Evolutionary conservation across 257 asterid species (phyloP).

Genomic region (Solanum verrucosum): DNA sequence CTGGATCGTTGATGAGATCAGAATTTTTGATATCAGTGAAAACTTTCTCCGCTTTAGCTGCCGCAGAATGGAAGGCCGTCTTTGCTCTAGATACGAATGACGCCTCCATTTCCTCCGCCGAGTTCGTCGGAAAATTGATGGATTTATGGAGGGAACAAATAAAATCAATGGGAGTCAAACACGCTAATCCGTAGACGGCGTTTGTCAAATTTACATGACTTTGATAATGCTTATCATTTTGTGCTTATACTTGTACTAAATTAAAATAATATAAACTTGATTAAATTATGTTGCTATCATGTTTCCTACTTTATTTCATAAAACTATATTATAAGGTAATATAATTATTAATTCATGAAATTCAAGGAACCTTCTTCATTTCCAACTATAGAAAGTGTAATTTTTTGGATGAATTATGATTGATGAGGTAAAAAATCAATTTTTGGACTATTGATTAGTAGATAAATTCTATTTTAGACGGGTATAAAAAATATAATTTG

Average conservation of each 20-base stretch:
- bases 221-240: not conserved
- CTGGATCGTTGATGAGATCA: conserved; percentile 48
- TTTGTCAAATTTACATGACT: not conserved
- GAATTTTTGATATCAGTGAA: conserved; percentile 82
- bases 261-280: not conserved
- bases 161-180: not conserved
- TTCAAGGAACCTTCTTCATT: not conserved
- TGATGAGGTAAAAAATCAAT: not conserved
- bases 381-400: not conserved
- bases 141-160: not conserved
- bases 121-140: conserved; percentile 6
- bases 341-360: not conserved
- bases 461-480: not conserved
- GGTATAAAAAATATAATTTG: not conserved
- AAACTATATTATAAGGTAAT: not conserved
- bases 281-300: not conserved
- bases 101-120: conserved; percentile 58
- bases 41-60: conserved; percentile 98
- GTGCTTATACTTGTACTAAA: not conserved
- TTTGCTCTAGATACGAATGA: conserved; percentile 84
- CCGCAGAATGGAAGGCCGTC: conserved; percentile 95
- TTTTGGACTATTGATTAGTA: not conserved
- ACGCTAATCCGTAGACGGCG: not conserved
- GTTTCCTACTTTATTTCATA: not conserved
- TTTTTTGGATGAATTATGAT: not conserved